Conservation (phyloP, 306 rosid genomes). For the Parietaria judaica region DNA sequence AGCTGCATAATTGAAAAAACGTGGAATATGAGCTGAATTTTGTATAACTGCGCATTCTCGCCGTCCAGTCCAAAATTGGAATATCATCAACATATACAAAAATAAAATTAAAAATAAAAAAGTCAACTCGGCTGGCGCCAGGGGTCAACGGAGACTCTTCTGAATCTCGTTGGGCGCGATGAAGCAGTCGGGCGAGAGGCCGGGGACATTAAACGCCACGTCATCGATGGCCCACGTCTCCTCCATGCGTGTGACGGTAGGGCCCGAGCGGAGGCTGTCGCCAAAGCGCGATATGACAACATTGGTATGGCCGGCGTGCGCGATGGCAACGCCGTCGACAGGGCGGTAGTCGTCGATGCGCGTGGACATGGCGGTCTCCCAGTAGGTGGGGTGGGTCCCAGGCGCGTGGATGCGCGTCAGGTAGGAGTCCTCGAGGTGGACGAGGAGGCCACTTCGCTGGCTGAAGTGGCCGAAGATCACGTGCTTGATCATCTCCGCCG, state of each 20-base stretch:
- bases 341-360: constrained; percentile 59
- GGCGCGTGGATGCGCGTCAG: constrained; percentile 83
- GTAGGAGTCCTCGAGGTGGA: constrained; percentile 69
- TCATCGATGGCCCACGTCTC: constrained; percentile 88
- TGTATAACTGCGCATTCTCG: too few species aligned
- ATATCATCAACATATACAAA: too few species aligned
- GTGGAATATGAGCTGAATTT: too few species aligned
- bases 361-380: constrained; percentile 94
- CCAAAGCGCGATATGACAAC: constrained; percentile 72
- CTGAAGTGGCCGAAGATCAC: constrained; percentile 78
- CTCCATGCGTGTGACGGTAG: constrained; percentile 57
- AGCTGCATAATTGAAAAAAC: too few species aligned
- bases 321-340: constrained; percentile 71
- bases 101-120: too few species aligned
- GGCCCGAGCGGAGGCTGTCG: constrained; percentile 59
- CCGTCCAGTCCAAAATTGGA: too few species aligned
- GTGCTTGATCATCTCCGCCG: constrained; percentile 93
- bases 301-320: constrained; percentile 63
- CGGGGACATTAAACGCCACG: constrained; percentile 74
- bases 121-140: too few species aligned
- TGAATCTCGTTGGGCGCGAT: constrained; percentile 73
- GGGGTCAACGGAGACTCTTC: constrained; percentile 20
- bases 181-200: constrained; percentile 80
- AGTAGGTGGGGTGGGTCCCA: constrained; percentile 67
- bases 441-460: constrained; percentile 75